Percentiles rank a stretch among this genome's conserved stretches.
Conservation (phyloP, 2,329 filamentous ascomycete genomes). For the Ophiostoma triangulosporum region DNA sequence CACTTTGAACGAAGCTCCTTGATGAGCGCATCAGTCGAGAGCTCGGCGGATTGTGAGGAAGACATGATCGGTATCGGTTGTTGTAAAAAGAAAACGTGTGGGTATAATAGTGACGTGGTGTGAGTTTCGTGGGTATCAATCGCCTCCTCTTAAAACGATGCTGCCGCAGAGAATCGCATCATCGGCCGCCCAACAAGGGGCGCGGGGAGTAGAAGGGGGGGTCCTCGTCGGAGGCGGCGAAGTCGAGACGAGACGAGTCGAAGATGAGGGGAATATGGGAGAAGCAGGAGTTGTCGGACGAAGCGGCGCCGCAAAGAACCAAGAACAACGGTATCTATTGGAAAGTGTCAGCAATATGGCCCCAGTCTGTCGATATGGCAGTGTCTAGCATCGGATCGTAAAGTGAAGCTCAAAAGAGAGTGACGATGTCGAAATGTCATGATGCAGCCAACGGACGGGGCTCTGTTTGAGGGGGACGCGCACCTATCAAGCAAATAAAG, state of each 20-base stretch:
- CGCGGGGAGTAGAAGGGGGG: neutral
- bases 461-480: neutral
- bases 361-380: too few relatives aligned
- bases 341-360: neutral
- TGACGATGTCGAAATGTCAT: neutral
- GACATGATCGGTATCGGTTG: conserved; percentile 10
- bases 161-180: conserved; percentile 11
- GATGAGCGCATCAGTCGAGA: conserved; percentile 40
- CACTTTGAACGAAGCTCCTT: conserved; percentile 44
- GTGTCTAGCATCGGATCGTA: neutral
- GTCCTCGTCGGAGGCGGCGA: neutral
- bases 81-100: neutral
- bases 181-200: conserved; percentile 5
- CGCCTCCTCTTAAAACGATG: conserved; percentile 13
- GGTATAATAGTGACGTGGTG: neutral
- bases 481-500: neutral
- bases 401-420: neutral
- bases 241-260: neutral
- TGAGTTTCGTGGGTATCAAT: neutral
- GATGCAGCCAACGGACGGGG: neutral
- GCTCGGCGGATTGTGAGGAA: conserved; percentile 30
- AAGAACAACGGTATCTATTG: neutral
- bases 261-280: neutral
- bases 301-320: neutral
- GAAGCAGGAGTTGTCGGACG: neutral